These are phyloP conservation scores for Metschnikowia henanensis DNA, from an alignment of 805 yeast species.

Conservation along the genomic window DNA sequence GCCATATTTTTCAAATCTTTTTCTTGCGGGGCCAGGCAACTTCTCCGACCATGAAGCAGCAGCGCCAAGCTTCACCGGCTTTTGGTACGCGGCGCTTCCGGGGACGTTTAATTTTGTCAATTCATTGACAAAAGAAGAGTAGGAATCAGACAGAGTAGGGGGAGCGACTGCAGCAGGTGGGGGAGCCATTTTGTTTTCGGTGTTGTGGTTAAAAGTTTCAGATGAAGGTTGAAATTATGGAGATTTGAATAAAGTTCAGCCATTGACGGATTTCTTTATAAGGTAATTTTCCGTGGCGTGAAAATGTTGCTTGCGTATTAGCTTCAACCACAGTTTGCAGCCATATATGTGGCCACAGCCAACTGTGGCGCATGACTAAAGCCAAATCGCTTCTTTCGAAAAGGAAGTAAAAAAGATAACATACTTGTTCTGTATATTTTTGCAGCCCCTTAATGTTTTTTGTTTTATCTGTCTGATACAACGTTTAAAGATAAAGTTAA, in stretches of 20 bases:
- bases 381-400: too few relatives aligned
- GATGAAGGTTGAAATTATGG: too few relatives aligned
- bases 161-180: too few relatives aligned
- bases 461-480: not conserved
- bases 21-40: slow-evolving; percentile 21
- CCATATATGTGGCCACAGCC: not conserved
- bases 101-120: slow-evolving; percentile 3
- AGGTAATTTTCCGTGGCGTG: too few relatives aligned
- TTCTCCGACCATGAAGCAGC: slow-evolving; percentile 9
- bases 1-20: slow-evolving; percentile 21
- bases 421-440: not conserved
- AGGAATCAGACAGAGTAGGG: not conserved
- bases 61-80: slow-evolving; percentile 2
- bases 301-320: not conserved
- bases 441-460: too few relatives aligned
- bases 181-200: too few relatives aligned
- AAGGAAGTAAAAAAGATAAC: too few relatives aligned
- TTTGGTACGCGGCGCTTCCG: slow-evolving; percentile 2
- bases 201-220: too few relatives aligned
- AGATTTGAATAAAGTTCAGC: too few relatives aligned
- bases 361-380: slow-evolving; percentile 1
- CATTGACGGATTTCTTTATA: too few relatives aligned
- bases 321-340: slow-evolving; percentile 4
- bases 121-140: not conserved
- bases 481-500: not conserved